Conservation (phyloP, 1,284 basidiomycete genomes). For the Cutaneotrichosporon cavernicola region DNA sequence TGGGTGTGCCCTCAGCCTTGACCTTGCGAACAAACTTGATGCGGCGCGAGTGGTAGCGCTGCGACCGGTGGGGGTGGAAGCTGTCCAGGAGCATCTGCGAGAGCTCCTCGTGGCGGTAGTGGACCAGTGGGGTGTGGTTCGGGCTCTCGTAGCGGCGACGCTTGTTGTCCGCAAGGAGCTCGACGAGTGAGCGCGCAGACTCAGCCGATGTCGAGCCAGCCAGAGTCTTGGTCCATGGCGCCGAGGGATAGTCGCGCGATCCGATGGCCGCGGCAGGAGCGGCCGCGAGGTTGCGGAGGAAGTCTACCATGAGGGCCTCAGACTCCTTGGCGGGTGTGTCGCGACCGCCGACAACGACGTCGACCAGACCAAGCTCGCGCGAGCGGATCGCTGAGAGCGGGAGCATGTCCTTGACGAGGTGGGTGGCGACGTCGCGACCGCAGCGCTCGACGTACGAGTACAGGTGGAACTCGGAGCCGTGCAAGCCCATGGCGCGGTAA, state of each 20-base stretch:
- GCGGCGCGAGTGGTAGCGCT: slow-evolving; percentile 53
- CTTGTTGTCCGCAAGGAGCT: slow-evolving; percentile 43
- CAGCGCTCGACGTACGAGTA: slow-evolving; percentile 53
- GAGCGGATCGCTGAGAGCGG: slow-evolving; percentile 49
- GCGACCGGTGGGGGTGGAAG: slow-evolving; percentile 52
- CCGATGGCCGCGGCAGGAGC: slow-evolving; percentile 17
- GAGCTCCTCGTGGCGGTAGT: slow-evolving; percentile 54
- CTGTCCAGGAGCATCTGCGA: slow-evolving; percentile 56
- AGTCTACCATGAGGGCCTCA: slow-evolving; percentile 30
- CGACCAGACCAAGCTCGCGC: slow-evolving; percentile 42
- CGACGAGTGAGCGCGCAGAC: slow-evolving; percentile 22
- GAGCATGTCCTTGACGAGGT: slow-evolving; percentile 52
- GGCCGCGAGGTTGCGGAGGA: slow-evolving; percentile 26
- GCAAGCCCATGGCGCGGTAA: slow-evolving; percentile 55
- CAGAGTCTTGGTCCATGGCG: slow-evolving; percentile 28
- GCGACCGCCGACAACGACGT: slow-evolving; percentile 37
- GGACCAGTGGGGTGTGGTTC: slow-evolving; percentile 36
- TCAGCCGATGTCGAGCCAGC: background rate
- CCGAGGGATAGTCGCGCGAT: slow-evolving; percentile 21
- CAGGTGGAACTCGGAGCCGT: slow-evolving; percentile 55
- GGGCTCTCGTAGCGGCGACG: slow-evolving; percentile 34
- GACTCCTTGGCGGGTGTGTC: slow-evolving; percentile 25
- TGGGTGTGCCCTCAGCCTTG: slow-evolving; percentile 48
- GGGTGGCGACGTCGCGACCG: slow-evolving; percentile 42
- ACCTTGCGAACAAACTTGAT: slow-evolving; percentile 55